A percentile compares a stretch with the other conserved stretches of the same genome.
phyloP scores from a whole-genome alignment of 805 yeast species.

The Yamadazyma ubonensis region DNA sequence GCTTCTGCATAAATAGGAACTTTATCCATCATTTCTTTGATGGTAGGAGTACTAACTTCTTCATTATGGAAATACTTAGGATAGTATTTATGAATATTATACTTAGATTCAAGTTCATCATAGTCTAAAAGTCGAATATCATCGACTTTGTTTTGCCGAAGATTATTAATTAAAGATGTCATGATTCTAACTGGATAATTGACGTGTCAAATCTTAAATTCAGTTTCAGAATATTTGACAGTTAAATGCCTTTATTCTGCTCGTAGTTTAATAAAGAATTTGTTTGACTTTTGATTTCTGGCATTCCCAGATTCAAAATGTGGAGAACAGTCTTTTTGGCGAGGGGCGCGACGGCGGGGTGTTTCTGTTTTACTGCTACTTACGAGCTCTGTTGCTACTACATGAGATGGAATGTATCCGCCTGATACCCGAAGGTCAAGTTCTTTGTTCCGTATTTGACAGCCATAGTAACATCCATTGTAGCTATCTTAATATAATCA shows the following conservation, averaged over 20 bases:
- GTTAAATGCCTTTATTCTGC: not conserved
- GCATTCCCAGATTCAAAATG: not conserved
- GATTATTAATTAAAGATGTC: slow-evolving; percentile 10
- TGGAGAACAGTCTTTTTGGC: not conserved
- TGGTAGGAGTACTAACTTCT: slow-evolving; percentile 35
- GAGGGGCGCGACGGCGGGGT: too few species aligned
- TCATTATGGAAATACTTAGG: slow-evolving; percentile 40
- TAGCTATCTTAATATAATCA: too few species aligned
- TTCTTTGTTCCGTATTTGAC: too few species aligned
- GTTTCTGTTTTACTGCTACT: too few species aligned
- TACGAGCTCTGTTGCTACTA: too few species aligned
- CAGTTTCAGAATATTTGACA: not conserved
- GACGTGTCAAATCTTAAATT: not conserved
- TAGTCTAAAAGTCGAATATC: slow-evolving; percentile 30
- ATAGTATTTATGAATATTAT: slow-evolving; percentile 36
- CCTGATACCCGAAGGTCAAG: too few species aligned
- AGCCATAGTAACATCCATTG: too few species aligned
- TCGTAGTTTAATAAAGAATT: not conserved
- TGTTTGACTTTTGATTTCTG: not conserved
- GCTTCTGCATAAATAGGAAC: slow-evolving; percentile 44
- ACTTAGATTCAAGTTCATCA: slow-evolving; percentile 34
- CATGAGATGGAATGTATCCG: too few species aligned
- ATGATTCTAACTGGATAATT: not conserved
- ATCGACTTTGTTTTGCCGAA: slow-evolving; percentile 12
- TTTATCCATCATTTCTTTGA: slow-evolving; percentile 30